A percentile compares a stretch with the other conserved stretches of the same genome.
Conservation (phyloP, 225 moss, liverwort and hornwort species). For the Polytrichum commune region DNA sequence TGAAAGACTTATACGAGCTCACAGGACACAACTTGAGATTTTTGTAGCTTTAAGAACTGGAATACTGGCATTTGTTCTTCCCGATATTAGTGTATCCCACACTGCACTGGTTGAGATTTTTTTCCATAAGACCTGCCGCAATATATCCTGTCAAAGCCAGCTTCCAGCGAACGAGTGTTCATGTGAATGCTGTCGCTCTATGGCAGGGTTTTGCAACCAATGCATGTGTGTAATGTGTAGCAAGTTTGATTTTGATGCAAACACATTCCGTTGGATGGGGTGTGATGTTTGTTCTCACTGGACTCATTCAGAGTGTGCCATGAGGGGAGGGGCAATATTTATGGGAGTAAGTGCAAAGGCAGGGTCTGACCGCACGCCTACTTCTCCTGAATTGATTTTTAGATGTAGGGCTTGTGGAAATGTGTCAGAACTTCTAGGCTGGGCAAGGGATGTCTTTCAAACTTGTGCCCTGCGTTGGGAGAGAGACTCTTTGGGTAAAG, state of each 20-base stretch:
- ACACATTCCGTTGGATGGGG: conserved; percentile 68
- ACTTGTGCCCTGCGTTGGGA: conserved; percentile 65
- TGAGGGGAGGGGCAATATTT: conserved; percentile 57
- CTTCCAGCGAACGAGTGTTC: conserved; percentile 63
- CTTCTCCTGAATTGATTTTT: conserved; percentile 48
- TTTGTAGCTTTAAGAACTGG: conserved; percentile 71
- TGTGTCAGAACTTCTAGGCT: conserved; percentile 65
- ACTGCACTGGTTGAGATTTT: conserved; percentile 64
- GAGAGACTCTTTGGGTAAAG: conserved; percentile 52
- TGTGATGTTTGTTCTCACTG: conserved; percentile 73
- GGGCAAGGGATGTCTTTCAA: conserved; percentile 72
- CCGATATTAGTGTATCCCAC: conserved; percentile 55
- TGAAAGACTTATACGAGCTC: conserved; percentile 58
- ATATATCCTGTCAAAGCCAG: conserved; percentile 69
- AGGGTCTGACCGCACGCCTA: conserved; percentile 34
- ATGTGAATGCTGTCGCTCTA: conserved; percentile 58
- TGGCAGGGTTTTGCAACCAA: conserved; percentile 67
- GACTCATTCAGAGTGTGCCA: conserved; percentile 73
- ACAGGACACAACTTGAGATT: conserved; percentile 65
- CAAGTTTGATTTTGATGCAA: conserved; percentile 75
- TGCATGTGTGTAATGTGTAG: conserved; percentile 74
- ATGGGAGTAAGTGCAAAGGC: conserved; percentile 52
- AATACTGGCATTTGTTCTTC: conserved; percentile 66
- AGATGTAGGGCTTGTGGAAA: conserved; percentile 68
- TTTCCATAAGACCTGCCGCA: conserved; percentile 67